phyloP scores from a whole-genome alignment of 2,329 filamentous ascomycete genomes.

The Pseudocercospora musae region DNA sequence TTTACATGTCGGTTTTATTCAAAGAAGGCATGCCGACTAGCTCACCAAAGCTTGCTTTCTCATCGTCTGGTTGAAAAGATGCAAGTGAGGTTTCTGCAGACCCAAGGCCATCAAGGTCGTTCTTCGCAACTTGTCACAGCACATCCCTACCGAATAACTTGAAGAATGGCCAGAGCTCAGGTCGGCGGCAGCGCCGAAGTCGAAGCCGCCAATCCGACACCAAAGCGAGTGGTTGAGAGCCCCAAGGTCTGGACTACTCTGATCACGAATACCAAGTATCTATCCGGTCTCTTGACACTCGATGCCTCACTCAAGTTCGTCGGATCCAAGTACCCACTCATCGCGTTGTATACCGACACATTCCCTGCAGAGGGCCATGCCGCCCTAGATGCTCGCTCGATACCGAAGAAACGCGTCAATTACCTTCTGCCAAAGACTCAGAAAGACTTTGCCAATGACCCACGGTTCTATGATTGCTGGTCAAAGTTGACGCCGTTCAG shows the following conservation, averaged over 20 bases:
- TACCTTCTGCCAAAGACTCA: constrained; percentile 65
- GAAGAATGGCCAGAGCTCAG: constrained; percentile 12
- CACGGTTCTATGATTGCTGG: constrained; percentile 88
- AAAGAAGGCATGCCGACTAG: not conserved
- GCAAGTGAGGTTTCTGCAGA: constrained; percentile 1
- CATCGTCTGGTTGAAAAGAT: constrained; percentile 1
- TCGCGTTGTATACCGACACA: constrained; percentile 77
- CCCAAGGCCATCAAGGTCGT: constrained; percentile 16
- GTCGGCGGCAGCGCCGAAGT: constrained; percentile 21
- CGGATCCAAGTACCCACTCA: constrained; percentile 68
- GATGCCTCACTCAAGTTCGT: constrained; percentile 68
- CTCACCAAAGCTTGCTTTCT: not conserved
- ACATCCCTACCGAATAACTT: not conserved
- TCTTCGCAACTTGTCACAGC: not conserved
- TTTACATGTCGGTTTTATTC: not conserved
- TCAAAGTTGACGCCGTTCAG: constrained; percentile 79
- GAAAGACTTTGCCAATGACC: constrained; percentile 71
- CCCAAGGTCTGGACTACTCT: constrained; percentile 76
- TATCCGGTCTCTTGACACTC: constrained; percentile 78
- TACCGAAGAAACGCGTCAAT: constrained; percentile 66
- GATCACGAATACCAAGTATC: constrained; percentile 80
- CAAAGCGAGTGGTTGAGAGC: constrained; percentile 33
- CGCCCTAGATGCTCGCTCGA: constrained; percentile 66
- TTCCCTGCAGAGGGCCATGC: constrained; percentile 66
- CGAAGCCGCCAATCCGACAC: constrained; percentile 26